Percentiles rank a stretch among this genome's conserved stretches.
Conservation (phyloP, 2,329 filamentous ascomycete species). For the Fusarium sp. region DNA sequence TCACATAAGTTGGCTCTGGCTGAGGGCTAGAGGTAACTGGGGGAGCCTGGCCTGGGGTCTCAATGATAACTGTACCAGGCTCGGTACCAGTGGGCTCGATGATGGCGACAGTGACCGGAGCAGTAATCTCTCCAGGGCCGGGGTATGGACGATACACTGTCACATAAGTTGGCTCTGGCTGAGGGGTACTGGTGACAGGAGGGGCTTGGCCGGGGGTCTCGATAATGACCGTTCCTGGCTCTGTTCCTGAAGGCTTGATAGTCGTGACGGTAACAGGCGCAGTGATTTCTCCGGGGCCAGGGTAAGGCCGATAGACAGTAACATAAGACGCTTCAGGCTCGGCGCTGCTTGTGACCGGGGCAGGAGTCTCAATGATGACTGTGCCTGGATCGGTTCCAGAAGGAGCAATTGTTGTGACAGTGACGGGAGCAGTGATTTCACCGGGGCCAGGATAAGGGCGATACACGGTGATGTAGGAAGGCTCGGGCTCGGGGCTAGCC, state of each 20-base stretch:
- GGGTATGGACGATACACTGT: not conserved
- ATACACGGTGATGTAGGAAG: slow-evolving; percentile 19
- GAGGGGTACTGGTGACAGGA: not conserved
- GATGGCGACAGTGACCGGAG: not conserved
- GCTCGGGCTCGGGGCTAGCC: not conserved
- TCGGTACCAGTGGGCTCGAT: not conserved
- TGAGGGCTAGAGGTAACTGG: not conserved
- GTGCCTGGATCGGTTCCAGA: slow-evolving; percentile 24
- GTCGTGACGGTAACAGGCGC: slow-evolving; percentile 7
- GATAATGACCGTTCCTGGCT: slow-evolving; percentile 23
- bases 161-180: not conserved
- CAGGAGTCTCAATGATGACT: slow-evolving; percentile 29
- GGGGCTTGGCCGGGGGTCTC: not conserved
- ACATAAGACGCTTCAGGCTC: not conserved
- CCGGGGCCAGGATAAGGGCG: not conserved
- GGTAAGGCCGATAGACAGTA: not conserved
- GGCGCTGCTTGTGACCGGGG: not conserved
- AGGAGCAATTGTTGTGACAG: slow-evolving; percentile 21
- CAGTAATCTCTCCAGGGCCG: not conserved
- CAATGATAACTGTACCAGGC: slow-evolving; percentile 8
- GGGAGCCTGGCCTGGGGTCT: slow-evolving; percentile 15
- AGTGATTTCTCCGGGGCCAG: not conserved
- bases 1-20: slow-evolving; percentile 11
- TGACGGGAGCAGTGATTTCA: not conserved
- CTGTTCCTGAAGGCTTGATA: not conserved